Percentiles rank a stretch among this genome's conserved stretches.
phyloP scores from a whole-genome alignment of 164 flowering plant species.

The Vitis vinifera region ASM3070453v1 NC_081811.1:4068001-4068500 shows the following conservation, averaged over 20 bases:
- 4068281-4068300: conserved; percentile 20
- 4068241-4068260: conserved; percentile 70
- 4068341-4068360: conserved; percentile 20
- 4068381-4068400: neutral
- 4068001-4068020: conserved; percentile 55
- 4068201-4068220: conserved; percentile 84
- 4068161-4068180: conserved; percentile 21
- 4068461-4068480: no score
- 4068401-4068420: conserved; percentile 1
- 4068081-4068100: conserved; percentile 2
- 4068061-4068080: conserved; percentile 38
- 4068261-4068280: conserved; percentile 39
- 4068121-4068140: conserved; percentile 25
- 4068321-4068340: neutral
- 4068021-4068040: conserved; percentile 67
- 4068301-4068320: neutral
- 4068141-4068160: conserved; percentile 12
- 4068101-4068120: conserved; percentile 4
- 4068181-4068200: conserved; percentile 55
- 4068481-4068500: no score
- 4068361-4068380: conserved; percentile 24
- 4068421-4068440: neutral
- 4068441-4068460: no score
- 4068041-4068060: conserved; percentile 56
- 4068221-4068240: conserved; percentile 68